phyloP scores from a whole-genome alignment of 2,329 filamentous ascomycete genomes.

The Cadophora malorum region DNA sequence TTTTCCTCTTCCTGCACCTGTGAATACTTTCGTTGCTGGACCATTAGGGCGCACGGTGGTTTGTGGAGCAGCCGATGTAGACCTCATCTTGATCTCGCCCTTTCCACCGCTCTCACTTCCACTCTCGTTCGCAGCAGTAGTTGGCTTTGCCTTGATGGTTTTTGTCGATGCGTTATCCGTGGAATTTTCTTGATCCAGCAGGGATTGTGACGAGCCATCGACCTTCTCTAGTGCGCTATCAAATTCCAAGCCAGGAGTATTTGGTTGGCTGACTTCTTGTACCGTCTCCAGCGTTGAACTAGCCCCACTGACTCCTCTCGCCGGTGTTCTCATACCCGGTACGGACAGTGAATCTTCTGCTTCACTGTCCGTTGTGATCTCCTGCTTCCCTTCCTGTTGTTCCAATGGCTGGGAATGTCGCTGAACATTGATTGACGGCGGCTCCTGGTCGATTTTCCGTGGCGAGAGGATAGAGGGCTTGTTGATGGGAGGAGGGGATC shows the following conservation, averaged over 20 bases:
- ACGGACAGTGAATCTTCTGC: slow-evolving; percentile 39
- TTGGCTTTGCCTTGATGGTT: slow-evolving; percentile 55
- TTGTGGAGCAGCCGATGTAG: slow-evolving; percentile 48
- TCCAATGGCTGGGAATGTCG: slow-evolving; percentile 52
- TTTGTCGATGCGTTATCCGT: slow-evolving; percentile 43
- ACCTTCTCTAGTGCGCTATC: slow-evolving; percentile 58
- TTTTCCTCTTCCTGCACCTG: slow-evolving; percentile 72
- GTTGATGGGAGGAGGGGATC: slow-evolving; percentile 73
- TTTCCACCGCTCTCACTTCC: slow-evolving; percentile 71
- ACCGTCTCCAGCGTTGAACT: slow-evolving; percentile 82
- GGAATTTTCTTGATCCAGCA: slow-evolving; percentile 47
- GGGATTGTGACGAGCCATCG: slow-evolving; percentile 53
- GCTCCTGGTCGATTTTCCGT: slow-evolving; percentile 57
- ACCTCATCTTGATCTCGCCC: slow-evolving; percentile 49
- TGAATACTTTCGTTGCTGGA: slow-evolving; percentile 69
- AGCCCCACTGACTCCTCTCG: slow-evolving; percentile 63
- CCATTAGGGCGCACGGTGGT: slow-evolving; percentile 56
- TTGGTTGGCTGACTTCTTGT: slow-evolving; percentile 83
- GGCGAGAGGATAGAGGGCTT: slow-evolving; percentile 53
- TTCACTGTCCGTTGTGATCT: slow-evolving; percentile 35
- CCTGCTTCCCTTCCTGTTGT: slow-evolving; percentile 41
- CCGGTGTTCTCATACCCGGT: slow-evolving; percentile 63
- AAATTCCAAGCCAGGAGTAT: slow-evolving; percentile 64
- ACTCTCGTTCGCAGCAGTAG: slow-evolving; percentile 57
- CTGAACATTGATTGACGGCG: slow-evolving; percentile 60